These are phyloP conservation scores for Micractinium sp. DNA, from an alignment of 139 green algal species.

Conservation along the genomic window DNA sequence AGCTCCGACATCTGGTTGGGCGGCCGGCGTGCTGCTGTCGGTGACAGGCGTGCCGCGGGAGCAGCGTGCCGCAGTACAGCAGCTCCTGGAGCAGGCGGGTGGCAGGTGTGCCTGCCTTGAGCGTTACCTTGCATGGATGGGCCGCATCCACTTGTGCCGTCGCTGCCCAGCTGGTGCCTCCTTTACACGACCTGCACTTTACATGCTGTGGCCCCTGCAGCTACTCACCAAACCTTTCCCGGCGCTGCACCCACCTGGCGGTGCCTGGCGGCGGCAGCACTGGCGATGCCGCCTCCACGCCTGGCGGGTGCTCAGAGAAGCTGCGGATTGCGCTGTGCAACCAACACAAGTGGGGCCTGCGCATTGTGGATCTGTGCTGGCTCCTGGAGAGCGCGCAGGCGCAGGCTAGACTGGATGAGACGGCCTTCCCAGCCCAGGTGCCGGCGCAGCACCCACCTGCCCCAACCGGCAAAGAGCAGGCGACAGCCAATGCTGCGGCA, in stretches of 20 bases:
- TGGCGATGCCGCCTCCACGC: background rate
- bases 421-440: background rate
- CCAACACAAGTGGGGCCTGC: conserved; percentile 12
- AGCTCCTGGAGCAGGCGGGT: conserved; percentile 4
- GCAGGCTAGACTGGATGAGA: background rate
- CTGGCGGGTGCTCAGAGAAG: conserved; percentile 5
- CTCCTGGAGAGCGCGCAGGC: background rate
- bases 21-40: background rate
- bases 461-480: background rate
- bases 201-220: background rate
- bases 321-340: conserved; percentile 15
- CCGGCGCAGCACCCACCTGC: background rate
- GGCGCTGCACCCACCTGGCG: conserved; percentile 33
- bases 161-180: background rate
- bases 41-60: conserved; percentile 3
- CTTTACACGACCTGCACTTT: background rate
- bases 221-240: conserved; percentile 32
- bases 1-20: background rate
- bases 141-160: background rate
- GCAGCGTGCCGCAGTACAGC: background rate
- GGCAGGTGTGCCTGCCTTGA: background rate
- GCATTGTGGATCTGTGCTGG: conserved; percentile 19
- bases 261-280: background rate
- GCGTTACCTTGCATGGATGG: no score
- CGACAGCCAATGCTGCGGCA: background rate